Evolutionary conservation across 768 basidiomycete species (phyloP), one percentile per base, ranked within the genome.

Genomic region (Macrocybe gigantea): DNA sequence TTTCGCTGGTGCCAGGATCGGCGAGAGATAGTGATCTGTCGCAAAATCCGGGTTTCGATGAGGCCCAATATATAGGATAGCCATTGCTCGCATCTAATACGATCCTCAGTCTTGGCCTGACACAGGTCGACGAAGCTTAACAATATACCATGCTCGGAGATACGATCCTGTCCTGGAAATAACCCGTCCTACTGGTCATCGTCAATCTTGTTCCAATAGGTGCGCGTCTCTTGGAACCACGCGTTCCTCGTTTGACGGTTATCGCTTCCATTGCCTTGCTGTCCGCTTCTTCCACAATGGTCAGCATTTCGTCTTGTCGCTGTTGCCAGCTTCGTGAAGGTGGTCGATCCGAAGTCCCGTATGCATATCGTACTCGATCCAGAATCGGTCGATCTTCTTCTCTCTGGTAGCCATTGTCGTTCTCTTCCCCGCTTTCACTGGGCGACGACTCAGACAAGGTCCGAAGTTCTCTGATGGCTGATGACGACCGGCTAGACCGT

Each of bases 11-110:
- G 94, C 81, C 43, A 98, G 78, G 57, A 99, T 88, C 1, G 96
- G 96, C 12, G 95, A 97, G 55, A 99, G 83, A 69, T 91, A 85
- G 66, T 97, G 98, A 71, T 99, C 94, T 12, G 86, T 87, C 47
- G 82, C 80, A 63, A 99, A 94, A 64, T 98, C 93, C 6, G 96
- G 96, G 62, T 92, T 88, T 44, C 84, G 85, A 59, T 89, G 81
- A 1, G 96, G 95, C 1, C 95, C 95, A 50, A 99, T 87, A 68
- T 96, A 96, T 53, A 95, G 69, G 60, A 96, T 94, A 3, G 95
- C 95, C 96, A 99, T 99, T 0, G 95, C 94, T 33, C 96, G 89
- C 92, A 97, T 97, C 95, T 98, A 57, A n/a, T 38, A 48, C 33
- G n/a, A 44, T 15, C 29, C 52, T 48, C 38, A 29, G 49, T 35